Evolutionary conservation across 352 stramenopile species (phyloP).

Genomic region (Globisporangium parvum): DNA sequence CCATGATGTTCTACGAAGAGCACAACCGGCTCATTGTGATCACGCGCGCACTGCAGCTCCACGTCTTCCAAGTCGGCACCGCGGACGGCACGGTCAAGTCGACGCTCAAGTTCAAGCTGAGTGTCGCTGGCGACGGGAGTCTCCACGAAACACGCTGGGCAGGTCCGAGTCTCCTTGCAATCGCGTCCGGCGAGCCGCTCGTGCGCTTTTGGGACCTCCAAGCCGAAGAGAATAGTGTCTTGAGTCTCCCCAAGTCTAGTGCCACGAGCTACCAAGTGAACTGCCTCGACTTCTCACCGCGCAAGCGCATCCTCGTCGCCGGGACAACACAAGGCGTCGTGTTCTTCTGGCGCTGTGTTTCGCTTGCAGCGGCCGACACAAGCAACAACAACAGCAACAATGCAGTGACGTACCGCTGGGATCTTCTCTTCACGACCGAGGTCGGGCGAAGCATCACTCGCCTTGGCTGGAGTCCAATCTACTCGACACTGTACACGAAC

Average conservation of each 20-base stretch:
- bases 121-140: conserved; percentile 72
- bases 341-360: conserved; percentile 87
- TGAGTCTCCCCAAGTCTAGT: conserved; percentile 64
- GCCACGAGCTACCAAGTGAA: conserved; percentile 62
- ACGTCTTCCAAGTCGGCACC: conserved; percentile 85
- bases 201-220: conserved; percentile 92
- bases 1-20: conserved; percentile 88
- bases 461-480: conserved; percentile 64
- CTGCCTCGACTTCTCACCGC: conserved; percentile 85
- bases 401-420: conserved; percentile 49
- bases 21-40: conserved; percentile 84
- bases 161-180: conserved; percentile 83
- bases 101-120: conserved; percentile 87
- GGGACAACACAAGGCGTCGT: conserved; percentile 82
- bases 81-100: conserved; percentile 80
- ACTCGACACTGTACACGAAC: conserved; percentile 61
- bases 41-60: conserved; percentile 83
- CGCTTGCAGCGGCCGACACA: conserved; percentile 16
- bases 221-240: conserved; percentile 89
- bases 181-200: conserved; percentile 83
- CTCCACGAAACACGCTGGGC: conserved; percentile 87
- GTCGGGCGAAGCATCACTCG: conserved; percentile 37
- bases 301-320: conserved; percentile 81
- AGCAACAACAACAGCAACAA: conserved; percentile 1
- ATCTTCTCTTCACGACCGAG: conserved; percentile 56